These are phyloP conservation scores for Wickerhamomyces canadensis DNA, from an alignment of 805 yeast species.

Conservation along the genomic window DNA sequence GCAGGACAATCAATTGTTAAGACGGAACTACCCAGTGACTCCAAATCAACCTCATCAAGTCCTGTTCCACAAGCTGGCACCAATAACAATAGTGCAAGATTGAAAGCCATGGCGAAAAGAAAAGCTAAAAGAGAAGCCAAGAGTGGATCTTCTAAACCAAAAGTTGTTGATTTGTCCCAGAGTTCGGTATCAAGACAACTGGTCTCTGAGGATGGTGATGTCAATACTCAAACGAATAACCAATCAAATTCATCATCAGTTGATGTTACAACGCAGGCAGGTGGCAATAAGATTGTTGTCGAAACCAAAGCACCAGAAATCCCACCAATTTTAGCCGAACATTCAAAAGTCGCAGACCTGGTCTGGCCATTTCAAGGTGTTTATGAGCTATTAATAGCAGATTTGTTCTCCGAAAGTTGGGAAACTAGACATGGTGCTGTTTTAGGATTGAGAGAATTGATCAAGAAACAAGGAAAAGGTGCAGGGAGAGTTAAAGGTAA, in stretches of 20 bases:
- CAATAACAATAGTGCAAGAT: conserved; percentile 57
- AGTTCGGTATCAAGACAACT: conserved; percentile 58
- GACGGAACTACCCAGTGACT: conserved; percentile 5
- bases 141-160: conserved; percentile 35
- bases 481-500: conserved; percentile 78
- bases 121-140: conserved; percentile 72
- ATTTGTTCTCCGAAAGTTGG: conserved; percentile 84
- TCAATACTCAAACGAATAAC: conserved; percentile 10
- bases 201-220: conserved; percentile 28
- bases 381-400: conserved; percentile 72
- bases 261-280: conserved; percentile 73
- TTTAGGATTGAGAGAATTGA: conserved; percentile 82
- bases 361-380: conserved; percentile 96
- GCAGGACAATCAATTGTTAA: too few species aligned
- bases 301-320: conserved; percentile 66
- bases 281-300: conserved; percentile 76
- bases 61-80: conserved; percentile 3
- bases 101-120: conserved; percentile 92
- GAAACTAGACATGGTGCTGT: conserved; percentile 95
- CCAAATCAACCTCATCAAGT: conserved; percentile 7
- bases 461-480: conserved; percentile 74
- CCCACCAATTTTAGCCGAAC: conserved; percentile 64
- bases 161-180: conserved; percentile 64
- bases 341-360: conserved; percentile 62
- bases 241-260: conserved; percentile 27